Percentiles rank a stretch among this genome's conserved stretches.
Conservation (phyloP, 306 rosid species). For the Parietaria judaica region DNA sequence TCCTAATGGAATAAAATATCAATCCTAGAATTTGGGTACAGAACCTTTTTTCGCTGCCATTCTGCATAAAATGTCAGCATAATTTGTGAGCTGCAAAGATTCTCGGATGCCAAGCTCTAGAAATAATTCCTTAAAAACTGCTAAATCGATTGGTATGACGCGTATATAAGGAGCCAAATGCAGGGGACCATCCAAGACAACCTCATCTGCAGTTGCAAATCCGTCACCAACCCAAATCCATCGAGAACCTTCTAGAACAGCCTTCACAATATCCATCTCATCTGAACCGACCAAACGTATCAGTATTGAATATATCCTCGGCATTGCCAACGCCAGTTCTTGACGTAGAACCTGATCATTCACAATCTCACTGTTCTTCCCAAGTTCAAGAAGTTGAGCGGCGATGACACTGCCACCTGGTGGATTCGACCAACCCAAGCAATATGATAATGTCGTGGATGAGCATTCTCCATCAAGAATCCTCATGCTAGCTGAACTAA, state of each 20-base stretch:
- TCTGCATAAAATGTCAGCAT: slow-evolving; percentile 69
- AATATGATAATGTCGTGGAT: slow-evolving; percentile 63
- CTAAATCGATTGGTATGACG: slow-evolving; percentile 86
- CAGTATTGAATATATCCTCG: slow-evolving; percentile 80
- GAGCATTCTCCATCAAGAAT: slow-evolving; percentile 87
- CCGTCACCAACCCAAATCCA: slow-evolving; percentile 99
- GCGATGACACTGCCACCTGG: slow-evolving; percentile 97
- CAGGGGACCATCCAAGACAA: slow-evolving; percentile 87
- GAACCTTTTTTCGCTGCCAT: slow-evolving; percentile 67
- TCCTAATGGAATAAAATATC: too few relatives aligned
- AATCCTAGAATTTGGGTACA: too few relatives aligned
- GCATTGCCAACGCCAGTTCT: slow-evolving; percentile 86
- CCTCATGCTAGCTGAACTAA: slow-evolving; percentile 95
- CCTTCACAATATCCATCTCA: slow-evolving; percentile 96
- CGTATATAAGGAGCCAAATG: slow-evolving; percentile 97
- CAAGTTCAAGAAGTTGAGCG: slow-evolving; percentile 91
- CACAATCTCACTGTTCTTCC: slow-evolving; percentile 84
- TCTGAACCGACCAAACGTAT: slow-evolving; percentile 67
- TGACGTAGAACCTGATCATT: slow-evolving; percentile 80
- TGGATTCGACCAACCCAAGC: slow-evolving; percentile 84
- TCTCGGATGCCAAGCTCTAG: slow-evolving; percentile 81
- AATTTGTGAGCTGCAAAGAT: slow-evolving; percentile 61
- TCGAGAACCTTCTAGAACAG: slow-evolving; percentile 89
- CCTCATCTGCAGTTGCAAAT: slow-evolving; percentile 82
- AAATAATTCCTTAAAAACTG: slow-evolving; percentile 77